Base-by-base conservation (phyloP, 306 rosid species). In the Trifolium fragiferum region DNA sequence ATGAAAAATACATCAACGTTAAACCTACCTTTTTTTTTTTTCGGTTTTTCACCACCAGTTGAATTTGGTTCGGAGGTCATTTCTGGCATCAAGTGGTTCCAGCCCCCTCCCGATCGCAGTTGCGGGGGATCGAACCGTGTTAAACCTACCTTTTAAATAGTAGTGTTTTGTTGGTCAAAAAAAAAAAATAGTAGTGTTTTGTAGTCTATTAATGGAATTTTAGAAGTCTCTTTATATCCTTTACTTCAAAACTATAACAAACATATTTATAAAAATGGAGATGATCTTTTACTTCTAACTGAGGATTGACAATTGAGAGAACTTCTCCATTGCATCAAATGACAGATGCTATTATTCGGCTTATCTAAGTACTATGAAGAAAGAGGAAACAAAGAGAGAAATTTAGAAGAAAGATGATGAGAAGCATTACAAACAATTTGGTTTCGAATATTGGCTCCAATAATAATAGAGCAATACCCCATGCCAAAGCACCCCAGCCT, bases 381-480 rank as follows among this genome's bases (percentile, higher is more conserved):
- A 51, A 53, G 47, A 68, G 63, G 35, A 16, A 38, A 23, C 54
- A 35, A 1, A 50, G 32, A 35, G 21, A 76, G 67, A 25, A 66
- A 66, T 66, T 53, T 53, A 37, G 44, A 16, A 66, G 35, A 76
- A 41, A 66, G 10, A 67, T 67, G n/a, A 44, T 41, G 19, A 55
- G 27, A 41, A 55, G 38, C 60, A 66, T 67, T 41, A 66, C 68
- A 16, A 67, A 76, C 67, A 76, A 66, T 16, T 55, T 68, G 47
- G 23, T 25, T 66, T 55, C 41, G 5, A 76, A 68, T 59, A 68
- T 20, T 32, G 51, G 53, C 32, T 20, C 41, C 66, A 60, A 60
- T 59, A 40, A 74, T 59, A 80, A 37, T 60, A 49, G 66, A 74
- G 50, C 66, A 74, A 43, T 71, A 59, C 72, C 40, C 72, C 79